Evolutionary conservation across 2,329 filamentous ascomycete species (phyloP).

Genomic region (Microsporum ferrugineum): DNA sequence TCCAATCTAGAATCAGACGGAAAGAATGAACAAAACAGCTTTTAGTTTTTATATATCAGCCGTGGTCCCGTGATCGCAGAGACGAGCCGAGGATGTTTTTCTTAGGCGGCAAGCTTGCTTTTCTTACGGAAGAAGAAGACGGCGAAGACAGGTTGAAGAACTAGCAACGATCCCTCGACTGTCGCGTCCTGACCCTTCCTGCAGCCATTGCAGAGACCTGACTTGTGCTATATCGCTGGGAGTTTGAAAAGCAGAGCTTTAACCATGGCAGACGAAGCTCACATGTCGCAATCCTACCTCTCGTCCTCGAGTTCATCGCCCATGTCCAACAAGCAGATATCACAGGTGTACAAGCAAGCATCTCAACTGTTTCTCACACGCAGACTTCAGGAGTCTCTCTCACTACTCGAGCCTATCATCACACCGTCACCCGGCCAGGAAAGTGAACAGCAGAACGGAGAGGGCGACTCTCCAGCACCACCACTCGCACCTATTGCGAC

Average conservation of each 20-base stretch:
- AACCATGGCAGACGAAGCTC: not conserved
- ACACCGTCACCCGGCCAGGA: conserved; percentile 38
- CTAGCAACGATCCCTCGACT: not conserved
- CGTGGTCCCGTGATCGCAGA: not conserved
- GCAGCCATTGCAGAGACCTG: not conserved
- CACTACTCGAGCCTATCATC: conserved; percentile 73
- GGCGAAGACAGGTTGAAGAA: not conserved
- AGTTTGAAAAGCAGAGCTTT: not conserved
- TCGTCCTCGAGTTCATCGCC: conserved; percentile 52
- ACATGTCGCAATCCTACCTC: conserved; percentile 15
- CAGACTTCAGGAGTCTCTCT: conserved; percentile 77
- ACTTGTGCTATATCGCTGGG: not conserved
- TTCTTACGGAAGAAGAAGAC: not conserved
- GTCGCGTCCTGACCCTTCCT: not conserved
- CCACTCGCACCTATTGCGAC: conserved; percentile 59
- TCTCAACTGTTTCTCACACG: conserved; percentile 91
- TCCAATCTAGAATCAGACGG: not conserved
- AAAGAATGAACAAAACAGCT: not conserved
- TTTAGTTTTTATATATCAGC: not conserved
- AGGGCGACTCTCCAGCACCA: conserved; percentile 34
- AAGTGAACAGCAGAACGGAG: conserved; percentile 32
- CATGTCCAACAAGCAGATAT: conserved; percentile 57
- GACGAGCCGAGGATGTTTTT: not conserved
- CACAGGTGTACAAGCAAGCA: conserved; percentile 86
- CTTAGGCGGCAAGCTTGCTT: not conserved